Evolutionary conservation across 2,329 filamentous ascomycete species (phyloP), one percentile per base, ranked within the genome.

Genomic region (Alternaria dauci): DNA sequence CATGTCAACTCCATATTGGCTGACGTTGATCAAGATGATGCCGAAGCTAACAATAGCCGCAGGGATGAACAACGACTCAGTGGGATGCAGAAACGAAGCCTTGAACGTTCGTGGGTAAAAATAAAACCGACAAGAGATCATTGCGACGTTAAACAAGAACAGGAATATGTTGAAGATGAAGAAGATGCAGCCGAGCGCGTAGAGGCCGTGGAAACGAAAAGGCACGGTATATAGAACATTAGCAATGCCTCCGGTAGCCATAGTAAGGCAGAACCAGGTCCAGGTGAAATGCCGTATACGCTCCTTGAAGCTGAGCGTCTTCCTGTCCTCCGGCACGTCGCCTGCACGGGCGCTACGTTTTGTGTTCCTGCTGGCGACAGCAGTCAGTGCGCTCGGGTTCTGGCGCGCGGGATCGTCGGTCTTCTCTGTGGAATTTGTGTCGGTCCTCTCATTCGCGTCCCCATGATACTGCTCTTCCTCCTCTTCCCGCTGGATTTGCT

Each of bases 211-310:
- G 68, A 83, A 83, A 5, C 76, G 77, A 57, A 78, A 81, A 8
- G 79, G 81, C 4, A 81, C 79, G 74, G 77, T 75, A 69, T 86
- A 83, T 25, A 89, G 68, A 6, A 87, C 86, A 75, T 88, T 89
- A 5, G 87, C 86, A 60, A 88, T 80, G 0, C 86, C 85, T 5
- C 85, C 86, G 0, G 86, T 88, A 2, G 86, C 85, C 86, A 88
- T 89, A 1, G 86, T 88, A 76, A 88, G 81, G 16, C 91, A 92
- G 71, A 93, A 94, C 84, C 89, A 94, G 0, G 91, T 93, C 91
- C 91, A 94, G 1, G 87, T 89, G 65, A 88, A 85, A 77, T 89
- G 87, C 52, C 84, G 78, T 44, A 89, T 83, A n/a, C 87, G 79
- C 65, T 87, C 80, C 63, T 80, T 83, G 79, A 84, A 87, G 34